Conservation (phyloP, 371 early-diverging fungal genomes). For the Mucor sp. region DNA sequence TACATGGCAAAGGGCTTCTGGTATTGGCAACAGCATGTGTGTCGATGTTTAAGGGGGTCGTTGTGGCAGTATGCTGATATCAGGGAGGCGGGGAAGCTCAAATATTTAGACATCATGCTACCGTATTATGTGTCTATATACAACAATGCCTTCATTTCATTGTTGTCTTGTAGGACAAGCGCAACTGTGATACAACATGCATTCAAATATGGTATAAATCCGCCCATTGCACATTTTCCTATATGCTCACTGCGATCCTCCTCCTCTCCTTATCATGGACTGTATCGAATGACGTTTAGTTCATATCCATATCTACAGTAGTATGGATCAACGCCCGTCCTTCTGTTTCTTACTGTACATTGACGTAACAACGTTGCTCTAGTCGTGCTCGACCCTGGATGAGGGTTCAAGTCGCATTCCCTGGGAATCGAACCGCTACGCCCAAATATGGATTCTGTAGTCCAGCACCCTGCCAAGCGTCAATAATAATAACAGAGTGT, state of each 20-base stretch:
- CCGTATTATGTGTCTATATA: background rate
- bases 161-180: background rate
- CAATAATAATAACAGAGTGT: background rate
- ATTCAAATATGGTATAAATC: background rate
- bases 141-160: slow-evolving; percentile 1
- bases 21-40: background rate
- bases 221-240: background rate
- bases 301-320: background rate
- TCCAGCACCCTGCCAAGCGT: background rate
- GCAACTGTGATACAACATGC: background rate
- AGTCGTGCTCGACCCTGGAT: background rate
- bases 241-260: background rate
- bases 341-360: background rate
- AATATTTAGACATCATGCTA: background rate
- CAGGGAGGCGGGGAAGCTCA: background rate
- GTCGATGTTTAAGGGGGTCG: background rate
- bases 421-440: background rate
- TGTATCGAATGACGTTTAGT: background rate
- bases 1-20: background rate
- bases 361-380: slow-evolving; percentile 1
- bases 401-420: background rate
- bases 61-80: too few species aligned
- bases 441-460: background rate
- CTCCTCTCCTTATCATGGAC: background rate
- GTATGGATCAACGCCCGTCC: background rate